Percentiles rank a stretch among this genome's conserved stretches.
phyloP scores from a whole-genome alignment of 768 basidiomycete genomes.

The Pisolithus marmoratus region DNA sequence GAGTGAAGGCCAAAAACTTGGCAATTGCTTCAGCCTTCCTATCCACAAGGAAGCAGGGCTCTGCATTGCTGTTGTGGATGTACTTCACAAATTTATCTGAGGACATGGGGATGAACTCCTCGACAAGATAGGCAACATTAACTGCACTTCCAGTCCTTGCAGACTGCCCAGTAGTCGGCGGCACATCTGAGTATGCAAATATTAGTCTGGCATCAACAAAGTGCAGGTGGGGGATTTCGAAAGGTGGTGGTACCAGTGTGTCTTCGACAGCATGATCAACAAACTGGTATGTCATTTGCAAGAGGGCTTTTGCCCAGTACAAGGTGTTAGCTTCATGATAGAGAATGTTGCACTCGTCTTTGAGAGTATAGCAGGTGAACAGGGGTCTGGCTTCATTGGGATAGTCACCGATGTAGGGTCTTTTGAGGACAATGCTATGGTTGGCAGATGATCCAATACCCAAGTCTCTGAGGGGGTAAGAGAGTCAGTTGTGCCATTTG shows the following conservation, averaged over 20 bases:
- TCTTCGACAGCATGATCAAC: not conserved
- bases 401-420: not conserved
- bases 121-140: not conserved
- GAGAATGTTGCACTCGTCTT: no score
- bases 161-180: not conserved
- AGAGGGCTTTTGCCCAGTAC: conserved; percentile 6
- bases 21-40: not conserved
- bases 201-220: conserved; percentile 7
- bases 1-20: not conserved
- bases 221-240: conserved; percentile 2
- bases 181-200: not conserved
- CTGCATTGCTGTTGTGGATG: not conserved
- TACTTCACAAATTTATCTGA: no score
- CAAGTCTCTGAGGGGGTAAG: not conserved
- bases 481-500: conserved; percentile 2
- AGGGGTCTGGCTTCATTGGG: not conserved
- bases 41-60: not conserved
- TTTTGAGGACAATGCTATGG: not conserved
- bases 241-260: not conserved
- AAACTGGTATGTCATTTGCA: conserved; percentile 5
- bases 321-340: not conserved
- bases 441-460: no score
- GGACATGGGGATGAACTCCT: not conserved
- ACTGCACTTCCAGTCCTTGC: no score
- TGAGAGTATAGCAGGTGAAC: not conserved